phyloP scores from a whole-genome alignment of 2,329 filamentous ascomycete species.

The Myriosclerotinia scirpicola region DNA sequence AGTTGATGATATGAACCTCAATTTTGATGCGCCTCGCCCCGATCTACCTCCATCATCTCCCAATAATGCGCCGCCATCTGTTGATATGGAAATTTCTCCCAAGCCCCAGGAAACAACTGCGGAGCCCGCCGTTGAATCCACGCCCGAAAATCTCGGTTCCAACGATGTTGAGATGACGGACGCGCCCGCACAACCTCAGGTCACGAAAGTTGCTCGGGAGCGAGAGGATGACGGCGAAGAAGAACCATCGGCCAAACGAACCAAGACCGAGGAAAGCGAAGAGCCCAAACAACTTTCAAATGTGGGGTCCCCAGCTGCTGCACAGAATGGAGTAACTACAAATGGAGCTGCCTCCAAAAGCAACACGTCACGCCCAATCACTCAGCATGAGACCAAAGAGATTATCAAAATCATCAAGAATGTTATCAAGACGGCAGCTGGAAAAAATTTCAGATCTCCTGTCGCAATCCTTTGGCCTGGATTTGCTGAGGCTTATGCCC shows the following conservation, averaged over 20 bases:
- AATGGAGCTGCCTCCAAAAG: constrained; percentile 32
- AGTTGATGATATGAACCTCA: constrained; percentile 20
- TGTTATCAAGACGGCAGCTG: constrained; percentile 83
- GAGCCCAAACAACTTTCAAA: constrained; percentile 28
- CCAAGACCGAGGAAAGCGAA: constrained; percentile 62
- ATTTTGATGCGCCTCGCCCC: constrained; percentile 18
- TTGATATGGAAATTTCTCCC: constrained; percentile 12
- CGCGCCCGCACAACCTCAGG: constrained; percentile 37
- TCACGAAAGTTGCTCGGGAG: constrained; percentile 65
- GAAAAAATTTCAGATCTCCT: constrained; percentile 71
- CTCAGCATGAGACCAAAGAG: constrained; percentile 59
- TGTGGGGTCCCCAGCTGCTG: constrained; percentile 30
- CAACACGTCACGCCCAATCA: constrained; percentile 45
- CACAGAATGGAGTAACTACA: constrained; percentile 19
- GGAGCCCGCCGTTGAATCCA: background rate
- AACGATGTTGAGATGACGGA: constrained; percentile 41
- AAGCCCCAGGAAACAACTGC: background rate
- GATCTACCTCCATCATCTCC: constrained; percentile 21
- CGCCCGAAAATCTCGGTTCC: constrained; percentile 5
- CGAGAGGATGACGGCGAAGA: constrained; percentile 70
- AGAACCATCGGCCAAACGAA: constrained; percentile 75
- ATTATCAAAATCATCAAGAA: constrained; percentile 66
- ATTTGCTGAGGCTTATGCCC: constrained; percentile 71
- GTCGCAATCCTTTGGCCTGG: constrained; percentile 74
- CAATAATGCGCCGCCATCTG: constrained; percentile 19